Evolutionary conservation across 1,284 basidiomycete species (phyloP).

Genomic region (Cutaneotrichosporon arboriforme): DNA sequence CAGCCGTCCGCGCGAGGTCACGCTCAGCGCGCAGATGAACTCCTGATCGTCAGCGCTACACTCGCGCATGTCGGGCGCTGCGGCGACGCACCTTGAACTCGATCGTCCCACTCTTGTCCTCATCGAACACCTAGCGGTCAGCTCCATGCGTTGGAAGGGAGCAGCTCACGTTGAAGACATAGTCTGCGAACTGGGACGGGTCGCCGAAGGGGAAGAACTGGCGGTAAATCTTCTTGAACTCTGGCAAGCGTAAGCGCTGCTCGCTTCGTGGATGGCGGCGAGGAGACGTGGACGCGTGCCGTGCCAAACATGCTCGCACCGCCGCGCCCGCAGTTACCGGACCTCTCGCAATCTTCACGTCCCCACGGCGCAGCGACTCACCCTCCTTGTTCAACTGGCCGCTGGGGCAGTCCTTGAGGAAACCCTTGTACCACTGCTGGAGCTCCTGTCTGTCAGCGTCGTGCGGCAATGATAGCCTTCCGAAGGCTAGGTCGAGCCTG

Average conservation of each 20-base stretch:
- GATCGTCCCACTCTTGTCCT: slow-evolving; percentile 91
- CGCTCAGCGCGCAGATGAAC: slow-evolving; percentile 95
- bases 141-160: not conserved
- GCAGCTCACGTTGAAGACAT: slow-evolving; percentile 74
- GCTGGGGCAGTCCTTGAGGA: slow-evolving; percentile 96
- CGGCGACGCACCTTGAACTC: slow-evolving; percentile 64
- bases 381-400: slow-evolving; percentile 87
- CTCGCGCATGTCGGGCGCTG: not conserved
- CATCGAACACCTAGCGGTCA: slow-evolving; percentile 66
- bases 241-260: slow-evolving; percentile 37
- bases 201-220: slow-evolving; percentile 99
- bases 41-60: slow-evolving; percentile 51
- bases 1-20: slow-evolving; percentile 85
- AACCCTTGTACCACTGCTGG: slow-evolving; percentile 99
- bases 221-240: slow-evolving; percentile 97
- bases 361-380: slow-evolving; percentile 13
- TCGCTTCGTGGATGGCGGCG: too few relatives aligned
- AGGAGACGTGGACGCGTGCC: too few relatives aligned
- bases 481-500: too few relatives aligned
- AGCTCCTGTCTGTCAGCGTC: slow-evolving; percentile 58
- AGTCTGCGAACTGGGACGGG: slow-evolving; percentile 93
- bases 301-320: too few relatives aligned
- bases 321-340: too few relatives aligned
- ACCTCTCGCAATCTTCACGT: not conserved
- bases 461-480: too few relatives aligned